Evolutionary conservation across 495 filamentous ascomycete genomes (phyloP).

Genomic region (Lasiosphaeris hirsuta): DNA sequence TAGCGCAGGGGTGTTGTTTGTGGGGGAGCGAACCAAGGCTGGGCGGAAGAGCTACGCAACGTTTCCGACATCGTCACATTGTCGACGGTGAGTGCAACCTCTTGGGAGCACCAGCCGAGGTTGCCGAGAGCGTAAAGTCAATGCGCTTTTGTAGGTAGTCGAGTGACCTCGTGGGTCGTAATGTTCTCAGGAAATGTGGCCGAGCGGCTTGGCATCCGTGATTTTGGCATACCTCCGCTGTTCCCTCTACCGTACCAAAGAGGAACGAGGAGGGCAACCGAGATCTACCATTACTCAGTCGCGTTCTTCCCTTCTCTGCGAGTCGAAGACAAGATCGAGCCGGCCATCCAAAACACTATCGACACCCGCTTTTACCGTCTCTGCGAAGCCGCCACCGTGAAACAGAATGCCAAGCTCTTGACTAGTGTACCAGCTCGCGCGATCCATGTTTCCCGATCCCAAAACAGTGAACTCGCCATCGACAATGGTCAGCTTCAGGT

Average conservation of each 20-base stretch:
- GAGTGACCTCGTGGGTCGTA: not conserved
- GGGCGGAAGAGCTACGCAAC: conserved; percentile 25
- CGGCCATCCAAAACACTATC: conserved; percentile 43
- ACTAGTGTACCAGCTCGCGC: conserved; percentile 72
- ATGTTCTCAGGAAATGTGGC: not conserved
- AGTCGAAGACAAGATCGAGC: conserved; percentile 37
- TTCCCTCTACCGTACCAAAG: too few relatives aligned
- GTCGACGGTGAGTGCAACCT: conserved; percentile 9
- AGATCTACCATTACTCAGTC: not conserved
- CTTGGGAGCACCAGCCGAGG: conserved; percentile 11
- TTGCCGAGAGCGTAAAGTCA: conserved; percentile 12
- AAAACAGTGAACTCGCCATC: conserved; percentile 59
- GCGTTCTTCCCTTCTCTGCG: conserved; percentile 6
- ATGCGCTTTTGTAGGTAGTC: conserved; percentile 2
- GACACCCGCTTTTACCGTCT: conserved; percentile 37
- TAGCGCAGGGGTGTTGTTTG: conserved; percentile 15
- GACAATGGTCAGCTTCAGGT: conserved; percentile 65
- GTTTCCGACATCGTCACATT: conserved; percentile 29
- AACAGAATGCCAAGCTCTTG: conserved; percentile 73
- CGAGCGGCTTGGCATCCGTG: not conserved
- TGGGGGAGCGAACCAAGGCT: conserved; percentile 12
- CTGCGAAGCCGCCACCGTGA: conserved; percentile 45
- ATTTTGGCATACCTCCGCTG: not conserved
- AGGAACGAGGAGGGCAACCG: too few relatives aligned
- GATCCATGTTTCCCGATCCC: conserved; percentile 73